phyloP scores from a whole-genome alignment of 116 monocot species.

The Phalaenopsis hybrid region DNA sequence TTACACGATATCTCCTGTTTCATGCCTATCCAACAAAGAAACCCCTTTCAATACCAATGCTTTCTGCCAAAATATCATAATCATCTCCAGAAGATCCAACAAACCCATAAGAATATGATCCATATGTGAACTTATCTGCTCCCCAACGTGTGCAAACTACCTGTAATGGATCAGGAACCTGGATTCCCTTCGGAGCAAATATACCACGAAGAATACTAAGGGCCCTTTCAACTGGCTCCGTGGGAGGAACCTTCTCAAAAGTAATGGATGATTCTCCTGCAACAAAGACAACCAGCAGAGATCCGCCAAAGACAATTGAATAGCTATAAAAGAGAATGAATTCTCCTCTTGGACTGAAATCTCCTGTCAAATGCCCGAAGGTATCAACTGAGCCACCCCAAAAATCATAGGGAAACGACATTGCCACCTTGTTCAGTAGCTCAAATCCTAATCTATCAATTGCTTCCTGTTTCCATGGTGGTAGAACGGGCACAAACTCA shows the following conservation, averaged over 20 bases:
- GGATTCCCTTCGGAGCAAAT: constrained; percentile 76
- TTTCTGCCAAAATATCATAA: constrained; percentile 85
- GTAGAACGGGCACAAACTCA: constrained; percentile 69
- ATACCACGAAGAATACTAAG: constrained; percentile 56
- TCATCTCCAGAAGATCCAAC: constrained; percentile 95
- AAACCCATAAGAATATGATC: constrained; percentile 85
- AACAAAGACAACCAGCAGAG: constrained; percentile 81
- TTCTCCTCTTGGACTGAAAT: constrained; percentile 62
- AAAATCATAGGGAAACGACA: constrained; percentile 83
- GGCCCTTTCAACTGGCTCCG: constrained; percentile 50
- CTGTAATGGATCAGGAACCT: constrained; percentile 78
- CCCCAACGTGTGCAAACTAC: constrained; percentile 92
- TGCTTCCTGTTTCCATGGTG: constrained; percentile 63
- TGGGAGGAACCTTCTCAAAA: constrained; percentile 62
- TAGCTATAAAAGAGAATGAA: constrained; percentile 97
- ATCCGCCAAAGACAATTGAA: constrained; percentile 85
- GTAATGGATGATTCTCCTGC: constrained; percentile 87
- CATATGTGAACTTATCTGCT: constrained; percentile 71
- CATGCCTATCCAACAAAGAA: constrained; percentile 98
- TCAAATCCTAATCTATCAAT: constrained; percentile 80
- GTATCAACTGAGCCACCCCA: constrained; percentile 89
- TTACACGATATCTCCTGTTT: constrained; percentile 78
- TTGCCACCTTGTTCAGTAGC: constrained; percentile 80
- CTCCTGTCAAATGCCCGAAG: constrained; percentile 65
- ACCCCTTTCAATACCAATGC: constrained; percentile 65